phyloP scores from a whole-genome alignment of 805 yeast genomes.

The Ogataea nakhonphanomensis region DNA sequence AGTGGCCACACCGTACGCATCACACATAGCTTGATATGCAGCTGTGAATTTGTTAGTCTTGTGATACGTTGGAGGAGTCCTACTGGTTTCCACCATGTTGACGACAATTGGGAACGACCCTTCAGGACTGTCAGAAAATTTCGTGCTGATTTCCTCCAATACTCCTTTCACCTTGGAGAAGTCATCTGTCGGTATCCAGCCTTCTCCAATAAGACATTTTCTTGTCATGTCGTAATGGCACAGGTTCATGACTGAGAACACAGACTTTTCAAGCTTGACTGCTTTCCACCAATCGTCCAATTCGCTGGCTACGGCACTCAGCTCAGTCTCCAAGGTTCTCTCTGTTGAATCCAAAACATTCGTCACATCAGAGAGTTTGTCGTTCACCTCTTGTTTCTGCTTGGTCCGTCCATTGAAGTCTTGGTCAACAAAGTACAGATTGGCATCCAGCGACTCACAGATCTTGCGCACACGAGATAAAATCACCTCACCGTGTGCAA shows the following conservation, averaged over 20 bases:
- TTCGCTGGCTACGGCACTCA: slow-evolving; percentile 61
- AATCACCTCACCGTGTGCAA: slow-evolving; percentile 84
- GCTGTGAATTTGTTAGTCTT: slow-evolving; percentile 91
- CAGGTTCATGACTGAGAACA: slow-evolving; percentile 56
- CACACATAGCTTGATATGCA: slow-evolving; percentile 91
- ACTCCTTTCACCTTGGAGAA: slow-evolving; percentile 42
- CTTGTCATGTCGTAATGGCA: slow-evolving; percentile 68
- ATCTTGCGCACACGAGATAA: slow-evolving; percentile 72
- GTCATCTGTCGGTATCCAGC: slow-evolving; percentile 67
- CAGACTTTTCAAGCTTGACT: slow-evolving; percentile 53
- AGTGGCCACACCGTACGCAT: slow-evolving; percentile 90
- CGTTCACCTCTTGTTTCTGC: slow-evolving; percentile 41
- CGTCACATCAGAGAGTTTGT: slow-evolving; percentile 49
- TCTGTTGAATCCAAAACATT: slow-evolving; percentile 48
- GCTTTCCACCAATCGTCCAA: slow-evolving; percentile 56
- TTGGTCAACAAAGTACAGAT: slow-evolving; percentile 59
- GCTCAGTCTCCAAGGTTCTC: slow-evolving; percentile 58
- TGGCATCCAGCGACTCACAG: slow-evolving; percentile 87
- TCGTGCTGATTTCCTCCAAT: slow-evolving; percentile 38
- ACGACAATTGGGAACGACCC: slow-evolving; percentile 36
- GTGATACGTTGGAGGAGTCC: slow-evolving; percentile 92
- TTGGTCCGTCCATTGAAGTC: slow-evolving; percentile 36
- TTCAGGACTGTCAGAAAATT: slow-evolving; percentile 19
- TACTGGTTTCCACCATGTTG: slow-evolving; percentile 66
- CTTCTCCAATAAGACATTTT: slow-evolving; percentile 66